Base-by-base conservation (phyloP, 352 stramenopile species). In the Globisporangium solare region DNA sequence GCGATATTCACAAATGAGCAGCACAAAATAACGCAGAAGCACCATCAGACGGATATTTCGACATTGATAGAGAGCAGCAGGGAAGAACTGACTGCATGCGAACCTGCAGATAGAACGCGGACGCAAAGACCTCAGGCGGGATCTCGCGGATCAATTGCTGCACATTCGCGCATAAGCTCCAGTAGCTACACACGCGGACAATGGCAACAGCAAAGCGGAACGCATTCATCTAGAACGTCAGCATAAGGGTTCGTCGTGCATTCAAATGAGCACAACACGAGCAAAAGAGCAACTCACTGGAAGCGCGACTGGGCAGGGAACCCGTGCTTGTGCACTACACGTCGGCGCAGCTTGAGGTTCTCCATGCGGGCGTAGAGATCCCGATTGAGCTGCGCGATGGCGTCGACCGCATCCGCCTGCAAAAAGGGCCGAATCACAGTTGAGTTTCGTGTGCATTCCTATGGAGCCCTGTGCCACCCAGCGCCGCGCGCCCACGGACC, bases 391-490 rank as follows among this genome's bases (percentile, higher is more conserved):
- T 37, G 39, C 8, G 68, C 57, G 15, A 80, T 35, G 4, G 52
- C 51, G 42, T 80, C 72, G 15, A 85, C 61, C 11, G 43, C 47
- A 46, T 80, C 60, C 6, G 66, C 54, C 74, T 85, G 52, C 51
- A 59, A 17, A 50, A 43, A 3, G 39, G 52, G 17, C 13, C 32
- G 21, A 14, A 20, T 18, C 22, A 52, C 18, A 18, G 32, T 49
- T 24, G 18, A 61, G 3, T 47, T 51, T 22, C 18, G 14, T 51
- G 17, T 12, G 24, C 27, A 35, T 35, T 35, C 27, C 27, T 35
- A 51, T 51, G 46, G 7, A 35, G 31, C 1, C 46, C 20, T 32
- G 46, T 43, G 7, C 18, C 2, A n/a, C 39, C 17, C 5, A 43
- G 13, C 12, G 10, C n/a, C 27, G 27, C 27, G 27, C 27, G 7